These are phyloP conservation scores for Leccinum pellstonianum DNA, from an alignment of 768 basidiomycete genomes.

Conservation along the genomic window DNA sequence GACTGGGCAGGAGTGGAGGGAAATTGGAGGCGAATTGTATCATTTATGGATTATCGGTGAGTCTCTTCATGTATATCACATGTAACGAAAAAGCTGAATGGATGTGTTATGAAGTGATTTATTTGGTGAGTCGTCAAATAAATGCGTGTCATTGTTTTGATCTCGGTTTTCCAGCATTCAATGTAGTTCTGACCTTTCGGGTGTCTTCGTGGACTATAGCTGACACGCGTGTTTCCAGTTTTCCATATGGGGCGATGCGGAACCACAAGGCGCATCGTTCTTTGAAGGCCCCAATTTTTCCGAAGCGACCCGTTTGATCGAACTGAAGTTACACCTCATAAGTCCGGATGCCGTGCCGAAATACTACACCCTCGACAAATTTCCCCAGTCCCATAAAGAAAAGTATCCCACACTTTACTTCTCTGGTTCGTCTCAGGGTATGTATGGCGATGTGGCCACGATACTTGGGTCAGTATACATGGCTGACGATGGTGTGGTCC, in stretches of 20 bases:
- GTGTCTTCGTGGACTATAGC: background rate
- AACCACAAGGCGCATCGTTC: conserved; percentile 32
- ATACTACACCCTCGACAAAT: conserved; percentile 20
- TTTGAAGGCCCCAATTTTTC: conserved; percentile 55
- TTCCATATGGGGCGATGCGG: conserved; percentile 23
- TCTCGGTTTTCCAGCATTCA: conserved; percentile 41
- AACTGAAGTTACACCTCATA: conserved; percentile 52
- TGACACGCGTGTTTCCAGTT: conserved; percentile 11
- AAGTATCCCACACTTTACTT: conserved; percentile 48
- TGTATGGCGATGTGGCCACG: conserved; percentile 41
- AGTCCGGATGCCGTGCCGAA: conserved; percentile 25
- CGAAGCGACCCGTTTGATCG: conserved; percentile 65
- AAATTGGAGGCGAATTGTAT: conserved; percentile 71
- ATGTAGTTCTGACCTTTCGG: conserved; percentile 35
- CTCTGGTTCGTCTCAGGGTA: conserved; percentile 43
- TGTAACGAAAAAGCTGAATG: conserved; percentile 28
- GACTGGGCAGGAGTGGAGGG: conserved; percentile 82
- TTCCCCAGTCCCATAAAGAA: conserved; percentile 23
- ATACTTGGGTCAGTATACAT: conserved; percentile 52
- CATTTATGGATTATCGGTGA: conserved; percentile 77
- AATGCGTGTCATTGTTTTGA: background rate
- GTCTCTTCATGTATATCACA: conserved; percentile 22
- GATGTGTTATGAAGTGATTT: conserved; percentile 20
- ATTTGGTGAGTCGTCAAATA: conserved; percentile 16
- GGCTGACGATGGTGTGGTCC: conserved; percentile 44